Conservation (phyloP, 2,329 filamentous ascomycete genomes). For the Ramularia endophylla region DNA sequence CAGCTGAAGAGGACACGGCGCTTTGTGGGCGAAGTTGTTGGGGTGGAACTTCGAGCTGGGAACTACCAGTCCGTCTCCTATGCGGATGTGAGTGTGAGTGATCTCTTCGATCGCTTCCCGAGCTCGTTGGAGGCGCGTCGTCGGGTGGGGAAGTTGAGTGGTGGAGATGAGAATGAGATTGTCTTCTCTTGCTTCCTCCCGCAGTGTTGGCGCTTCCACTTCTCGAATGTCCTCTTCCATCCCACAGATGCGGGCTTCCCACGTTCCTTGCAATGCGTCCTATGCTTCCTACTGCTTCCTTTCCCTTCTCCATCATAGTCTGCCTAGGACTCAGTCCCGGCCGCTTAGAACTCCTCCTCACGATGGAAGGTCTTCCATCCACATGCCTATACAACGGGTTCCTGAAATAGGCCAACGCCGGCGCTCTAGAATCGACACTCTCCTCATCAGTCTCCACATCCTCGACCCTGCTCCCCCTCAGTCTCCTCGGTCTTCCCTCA, state of each 20-base stretch:
- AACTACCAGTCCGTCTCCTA: no score
- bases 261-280: constrained; percentile 32
- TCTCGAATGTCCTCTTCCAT: constrained; percentile 22
- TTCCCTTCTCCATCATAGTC: constrained; percentile 31
- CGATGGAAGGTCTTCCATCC: constrained; percentile 38
- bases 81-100: no score
- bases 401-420: constrained; percentile 43
- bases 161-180: constrained; percentile 17
- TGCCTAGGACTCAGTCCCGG: constrained; percentile 28
- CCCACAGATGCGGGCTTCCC: constrained; percentile 33
- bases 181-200: constrained; percentile 6
- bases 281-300: constrained; percentile 30
- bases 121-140: neutral
- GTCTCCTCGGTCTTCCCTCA: no score
- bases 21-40: neutral
- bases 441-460: constrained; percentile 31
- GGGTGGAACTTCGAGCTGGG: no score
- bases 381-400: constrained; percentile 45
- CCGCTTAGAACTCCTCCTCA: constrained; percentile 33
- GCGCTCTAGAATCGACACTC: constrained; percentile 39
- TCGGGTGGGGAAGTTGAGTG: constrained; percentile 11
- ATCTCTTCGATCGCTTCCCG: no score
- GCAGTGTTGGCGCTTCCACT: constrained; percentile 17
- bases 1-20: neutral
- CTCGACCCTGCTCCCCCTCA: constrained; percentile 3